Percentiles rank a stretch among this genome's conserved stretches.
These are phyloP conservation scores for Phialemoniopsis sp. DNA, from an alignment of 2,329 filamentous ascomycete genomes.

Conservation along the genomic window DNA sequence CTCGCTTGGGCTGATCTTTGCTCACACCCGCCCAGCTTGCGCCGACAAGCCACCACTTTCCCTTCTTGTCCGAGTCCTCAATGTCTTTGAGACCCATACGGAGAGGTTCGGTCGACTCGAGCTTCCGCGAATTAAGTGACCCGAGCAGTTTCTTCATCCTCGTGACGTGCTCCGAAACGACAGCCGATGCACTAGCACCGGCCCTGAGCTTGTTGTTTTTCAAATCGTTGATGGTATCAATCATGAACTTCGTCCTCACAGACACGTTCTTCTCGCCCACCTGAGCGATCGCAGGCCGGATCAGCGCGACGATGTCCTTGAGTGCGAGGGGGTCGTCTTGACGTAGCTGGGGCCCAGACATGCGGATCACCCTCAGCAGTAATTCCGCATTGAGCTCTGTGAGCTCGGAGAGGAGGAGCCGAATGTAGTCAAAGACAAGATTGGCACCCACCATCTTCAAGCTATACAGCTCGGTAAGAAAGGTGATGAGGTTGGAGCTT, in stretches of 20 bases:
- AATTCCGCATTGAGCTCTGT: conserved; percentile 87
- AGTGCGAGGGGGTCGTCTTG: conserved; percentile 84
- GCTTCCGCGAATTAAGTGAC: conserved; percentile 61
- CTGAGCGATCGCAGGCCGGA: conserved; percentile 68
- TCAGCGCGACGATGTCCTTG: conserved; percentile 79
- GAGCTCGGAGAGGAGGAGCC: conserved; percentile 68
- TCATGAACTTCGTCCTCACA: conserved; percentile 93
- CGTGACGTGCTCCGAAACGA: conserved; percentile 76
- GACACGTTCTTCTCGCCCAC: conserved; percentile 69
- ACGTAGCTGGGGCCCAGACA: conserved; percentile 76
- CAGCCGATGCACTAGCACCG: conserved; percentile 62
- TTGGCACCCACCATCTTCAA: conserved; percentile 83
- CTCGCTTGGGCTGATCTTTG: conserved; percentile 6
- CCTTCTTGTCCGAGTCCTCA: conserved; percentile 75
- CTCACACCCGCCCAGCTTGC: conserved; percentile 71
- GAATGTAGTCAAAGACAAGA: conserved; percentile 87
- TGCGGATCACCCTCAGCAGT: conserved; percentile 77
- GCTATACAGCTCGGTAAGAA: conserved; percentile 85
- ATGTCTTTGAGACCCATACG: conserved; percentile 80
- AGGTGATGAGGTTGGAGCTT: conserved; percentile 71
- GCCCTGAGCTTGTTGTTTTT: conserved; percentile 91
- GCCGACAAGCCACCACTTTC: conserved; percentile 98
- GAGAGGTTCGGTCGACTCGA: conserved; percentile 76
- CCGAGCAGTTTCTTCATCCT: conserved; percentile 88
- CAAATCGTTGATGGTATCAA: conserved; percentile 89